A percentile compares a stretch with the other conserved stretches of the same genome.
Evolutionary conservation across 2,329 filamentous ascomycete genomes (phyloP).

Genomic region (Myriangium duriaei): DNA sequence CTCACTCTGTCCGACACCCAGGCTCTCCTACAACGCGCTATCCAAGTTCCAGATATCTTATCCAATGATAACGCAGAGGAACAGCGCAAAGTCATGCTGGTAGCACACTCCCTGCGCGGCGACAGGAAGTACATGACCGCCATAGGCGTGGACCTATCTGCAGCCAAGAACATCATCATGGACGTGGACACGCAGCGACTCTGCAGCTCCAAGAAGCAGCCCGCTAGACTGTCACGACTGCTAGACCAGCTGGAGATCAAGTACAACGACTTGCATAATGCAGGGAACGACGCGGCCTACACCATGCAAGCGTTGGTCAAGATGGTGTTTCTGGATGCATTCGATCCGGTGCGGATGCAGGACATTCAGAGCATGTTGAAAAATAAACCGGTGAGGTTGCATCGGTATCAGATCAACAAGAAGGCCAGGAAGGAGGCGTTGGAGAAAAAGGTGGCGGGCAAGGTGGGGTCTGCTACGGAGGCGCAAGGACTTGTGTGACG

Average conservation of each 20-base stretch:
- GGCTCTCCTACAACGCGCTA: not conserved
- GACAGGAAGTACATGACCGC: constrained; percentile 1
- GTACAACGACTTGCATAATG: constrained; percentile 16
- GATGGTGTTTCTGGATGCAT: constrained; percentile 2
- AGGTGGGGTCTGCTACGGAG: no score
- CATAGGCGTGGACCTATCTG: constrained; percentile 3
- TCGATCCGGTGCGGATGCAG: not conserved
- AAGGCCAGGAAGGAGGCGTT: no score
- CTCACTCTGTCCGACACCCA: constrained; percentile 11
- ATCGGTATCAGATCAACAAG: constrained; percentile 3
- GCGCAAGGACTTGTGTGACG: no score
- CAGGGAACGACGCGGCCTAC: constrained; percentile 22
- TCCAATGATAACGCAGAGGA: not conserved
- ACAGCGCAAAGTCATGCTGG: not conserved
- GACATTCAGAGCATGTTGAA: not conserved
- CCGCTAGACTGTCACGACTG: constrained; percentile 1
- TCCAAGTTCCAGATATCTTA: not conserved
- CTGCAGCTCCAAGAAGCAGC: constrained; percentile 2
- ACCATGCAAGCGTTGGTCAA: constrained; percentile 18
- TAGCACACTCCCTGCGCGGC: constrained; percentile 5
- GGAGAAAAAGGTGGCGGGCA: no score
- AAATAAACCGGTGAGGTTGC: constrained; percentile 1
- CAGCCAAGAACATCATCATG: not conserved
- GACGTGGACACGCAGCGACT: constrained; percentile 7
- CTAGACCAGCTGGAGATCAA: constrained; percentile 2